phyloP scores from a whole-genome alignment of 257 asterid species.

The Perilla frutescens region DNA sequence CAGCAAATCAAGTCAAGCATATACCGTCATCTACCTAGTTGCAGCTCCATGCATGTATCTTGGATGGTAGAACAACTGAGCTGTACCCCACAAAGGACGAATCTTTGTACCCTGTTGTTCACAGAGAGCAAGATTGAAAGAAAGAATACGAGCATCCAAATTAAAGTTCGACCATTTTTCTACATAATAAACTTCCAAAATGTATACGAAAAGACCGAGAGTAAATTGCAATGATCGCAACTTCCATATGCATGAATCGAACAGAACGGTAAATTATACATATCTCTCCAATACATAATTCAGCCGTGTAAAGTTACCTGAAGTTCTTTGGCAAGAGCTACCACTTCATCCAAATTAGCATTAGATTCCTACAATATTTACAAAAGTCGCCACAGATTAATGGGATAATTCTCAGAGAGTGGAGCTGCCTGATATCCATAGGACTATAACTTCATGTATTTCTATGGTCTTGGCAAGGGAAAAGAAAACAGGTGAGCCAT shows the following conservation, averaged over 20 bases:
- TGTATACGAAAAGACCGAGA: neutral
- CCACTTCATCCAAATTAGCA: constrained; percentile 94
- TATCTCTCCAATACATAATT: neutral
- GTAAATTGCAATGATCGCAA: neutral
- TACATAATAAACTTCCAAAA: neutral
- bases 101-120: constrained; percentile 66
- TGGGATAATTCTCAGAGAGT: neutral
- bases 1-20: constrained; percentile 4
- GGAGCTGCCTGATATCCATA: constrained; percentile 1
- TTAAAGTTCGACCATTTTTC: neutral
- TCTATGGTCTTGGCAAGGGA: neutral
- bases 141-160: constrained; percentile 1
- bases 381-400: neutral
- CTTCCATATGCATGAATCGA: neutral
- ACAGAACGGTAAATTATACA: neutral
- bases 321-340: constrained; percentile 93
- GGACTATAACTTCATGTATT: neutral
- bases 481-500: neutral
- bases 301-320: constrained; percentile 60
- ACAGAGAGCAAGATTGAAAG: constrained; percentile 4
- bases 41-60: constrained; percentile 99
- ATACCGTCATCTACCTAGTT: constrained; percentile 64
- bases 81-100: constrained; percentile 95
- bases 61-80: constrained; percentile 68
- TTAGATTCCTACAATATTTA: constrained; percentile 67